Base-by-base conservation (phyloP, 106 monocot genomes). In the Platanthera guangdongensis region DNA sequence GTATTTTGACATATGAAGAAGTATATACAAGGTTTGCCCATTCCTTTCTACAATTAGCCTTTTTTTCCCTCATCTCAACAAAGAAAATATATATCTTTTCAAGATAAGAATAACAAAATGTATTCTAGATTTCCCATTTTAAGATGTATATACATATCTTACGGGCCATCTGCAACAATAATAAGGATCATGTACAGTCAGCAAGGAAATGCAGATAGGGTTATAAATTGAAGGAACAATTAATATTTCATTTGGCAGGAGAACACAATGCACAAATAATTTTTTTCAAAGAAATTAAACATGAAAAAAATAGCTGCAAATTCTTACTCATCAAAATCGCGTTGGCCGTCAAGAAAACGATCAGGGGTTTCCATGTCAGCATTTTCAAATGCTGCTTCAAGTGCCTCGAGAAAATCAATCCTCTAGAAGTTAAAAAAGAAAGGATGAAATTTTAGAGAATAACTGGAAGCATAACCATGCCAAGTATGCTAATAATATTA, bases 311-410 rank as follows among this genome's bases (percentile, higher is more conserved):
- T 5, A 46, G 46, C 0, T 60, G 7, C 9, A 68, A 60, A 60
- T 60, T 46, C 88, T 81, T 85, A 92, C 92, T 81, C 92, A 51
- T 81, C 81, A 79, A 92, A 89, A 77, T 92, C 92, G 46, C 79
- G 83, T 39, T 88, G 83, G 55, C 80, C 6, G 4, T 76, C 83
- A 9, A 82, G 72, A 71, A 82, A 19, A 55, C 6, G 47, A 67
- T 59, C 59, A 52, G 72, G n/a, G n/a, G 64, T 12, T 49, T 10
- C 48, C 74, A 47, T 39, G 14, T 55, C 73, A 28, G 2, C 51
- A 70, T 68, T 67, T 14, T 73, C 74, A 73, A 76, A 85, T 79
- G 80, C 81, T 64, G 80, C 75, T 81, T 89, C 92, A 76, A 87
- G 46, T 70, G 79, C 85, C 69, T 90, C 87, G 68, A 87, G 81